Conservation (phyloP, 176 grass and related monocot species). For the Triticum urartu region DNA sequence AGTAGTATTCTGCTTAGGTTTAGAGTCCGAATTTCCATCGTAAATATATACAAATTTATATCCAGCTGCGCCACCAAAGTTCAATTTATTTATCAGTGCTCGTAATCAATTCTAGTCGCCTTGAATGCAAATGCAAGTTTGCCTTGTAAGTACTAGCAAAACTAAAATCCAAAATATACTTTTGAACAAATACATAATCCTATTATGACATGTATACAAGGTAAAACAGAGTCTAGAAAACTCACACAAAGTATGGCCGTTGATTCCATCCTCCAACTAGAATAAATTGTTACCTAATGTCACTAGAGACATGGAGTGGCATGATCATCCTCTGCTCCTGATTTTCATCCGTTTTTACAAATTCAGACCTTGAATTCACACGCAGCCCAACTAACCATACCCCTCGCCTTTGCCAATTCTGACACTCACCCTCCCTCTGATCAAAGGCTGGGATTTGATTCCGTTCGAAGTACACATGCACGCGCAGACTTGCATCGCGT, state of each 20-base stretch:
- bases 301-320: neutral
- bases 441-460: slow-evolving; percentile 25
- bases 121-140: neutral
- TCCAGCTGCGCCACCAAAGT: too few relatives aligned
- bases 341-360: neutral
- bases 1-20: too few relatives aligned
- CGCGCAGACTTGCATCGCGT: neutral
- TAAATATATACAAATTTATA: too few relatives aligned
- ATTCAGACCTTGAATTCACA: slow-evolving; percentile 3
- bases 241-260: slow-evolving; percentile 20
- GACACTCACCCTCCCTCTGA: neutral
- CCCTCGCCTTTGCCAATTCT: neutral
- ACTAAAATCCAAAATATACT: neutral
- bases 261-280: slow-evolving; percentile 23
- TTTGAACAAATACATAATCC: neutral
- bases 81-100: too few relatives aligned
- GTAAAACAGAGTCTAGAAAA: neutral
- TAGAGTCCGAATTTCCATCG: too few relatives aligned
- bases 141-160: neutral
- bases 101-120: too few relatives aligned
- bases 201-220: slow-evolving; percentile 1
- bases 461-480: slow-evolving; percentile 11
- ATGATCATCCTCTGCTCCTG: neutral
- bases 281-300: slow-evolving; percentile 3
- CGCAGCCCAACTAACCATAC: neutral